Percentiles rank a stretch among this genome's conserved stretches.
These are phyloP conservation scores for Polychaeton citri DNA, from an alignment of 2,329 filamentous ascomycete species.

Conservation along the genomic window DNA sequence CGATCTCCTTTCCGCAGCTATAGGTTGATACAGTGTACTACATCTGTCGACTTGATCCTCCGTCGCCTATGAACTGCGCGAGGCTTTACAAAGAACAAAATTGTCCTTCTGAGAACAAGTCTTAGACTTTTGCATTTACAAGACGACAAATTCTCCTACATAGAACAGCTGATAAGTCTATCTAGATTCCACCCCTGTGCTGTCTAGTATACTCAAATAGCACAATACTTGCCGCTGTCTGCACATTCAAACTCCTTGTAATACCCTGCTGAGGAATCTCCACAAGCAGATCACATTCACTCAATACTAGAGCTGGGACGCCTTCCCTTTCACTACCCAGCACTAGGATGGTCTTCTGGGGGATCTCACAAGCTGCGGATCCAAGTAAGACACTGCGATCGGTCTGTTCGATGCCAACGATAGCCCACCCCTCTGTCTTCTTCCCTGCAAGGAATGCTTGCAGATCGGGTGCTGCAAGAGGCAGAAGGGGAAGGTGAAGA, in stretches of 20 bases:
- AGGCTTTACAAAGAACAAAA: no score
- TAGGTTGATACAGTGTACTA: no score
- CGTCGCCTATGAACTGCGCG: no score
- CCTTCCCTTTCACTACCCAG: slow-evolving; percentile 40
- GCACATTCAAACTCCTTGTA: slow-evolving; percentile 42
- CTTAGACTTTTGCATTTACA: no score
- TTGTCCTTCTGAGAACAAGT: no score
- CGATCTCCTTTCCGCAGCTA: no score
- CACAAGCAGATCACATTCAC: slow-evolving; percentile 37
- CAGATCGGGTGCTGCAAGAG: slow-evolving; percentile 14
- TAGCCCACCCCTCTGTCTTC: slow-evolving; percentile 34
- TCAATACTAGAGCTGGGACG: slow-evolving; percentile 33
- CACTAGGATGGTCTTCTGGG: slow-evolving; percentile 26
- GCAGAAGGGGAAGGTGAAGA: slow-evolving; percentile 33
- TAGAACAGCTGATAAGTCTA: no score
- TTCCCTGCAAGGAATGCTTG: slow-evolving; percentile 25
- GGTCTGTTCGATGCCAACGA: slow-evolving; percentile 43
- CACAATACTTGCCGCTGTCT: slow-evolving; percentile 39
- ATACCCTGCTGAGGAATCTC: slow-evolving; percentile 40
- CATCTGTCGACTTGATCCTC: no score
- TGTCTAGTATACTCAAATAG: slow-evolving; percentile 39
- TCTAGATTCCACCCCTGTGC: slow-evolving; percentile 5
- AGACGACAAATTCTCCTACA: no score
- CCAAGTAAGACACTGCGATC: slow-evolving; percentile 35
- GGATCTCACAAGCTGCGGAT: slow-evolving; percentile 16